A percentile compares a stretch with the other conserved stretches of the same genome.
phyloP scores from a whole-genome alignment of 78 protist species.

The Dictyostelium brefeldianum region DNA sequence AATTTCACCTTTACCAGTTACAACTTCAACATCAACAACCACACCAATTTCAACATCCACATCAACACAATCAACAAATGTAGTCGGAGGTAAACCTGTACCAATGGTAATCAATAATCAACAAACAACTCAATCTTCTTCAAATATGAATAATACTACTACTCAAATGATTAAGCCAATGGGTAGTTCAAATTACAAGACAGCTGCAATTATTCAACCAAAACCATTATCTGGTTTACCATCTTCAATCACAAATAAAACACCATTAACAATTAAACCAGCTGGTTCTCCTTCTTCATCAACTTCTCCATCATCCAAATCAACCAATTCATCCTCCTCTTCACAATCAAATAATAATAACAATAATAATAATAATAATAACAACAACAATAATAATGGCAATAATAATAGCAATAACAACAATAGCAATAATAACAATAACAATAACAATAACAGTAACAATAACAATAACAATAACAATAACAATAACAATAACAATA shows the following conservation, averaged over 20 bases:
- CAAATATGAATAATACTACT: not conserved
- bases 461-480: too few relatives aligned
- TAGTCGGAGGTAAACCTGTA: not conserved
- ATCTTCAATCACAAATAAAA: not conserved
- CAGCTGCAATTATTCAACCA: constrained; percentile 13
- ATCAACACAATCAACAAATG: not conserved
- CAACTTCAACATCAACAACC: not conserved
- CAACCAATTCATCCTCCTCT: not conserved
- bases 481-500: too few relatives aligned
- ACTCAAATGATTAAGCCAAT: not conserved
- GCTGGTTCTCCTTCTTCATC: not conserved
- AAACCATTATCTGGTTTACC: constrained; percentile 7
- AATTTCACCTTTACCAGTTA: not conserved
- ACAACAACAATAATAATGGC: not conserved
- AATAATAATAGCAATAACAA: not conserved
- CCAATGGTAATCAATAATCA: not conserved
- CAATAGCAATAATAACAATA: not conserved
- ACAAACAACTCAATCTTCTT: not conserved
- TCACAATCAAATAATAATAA: too few relatives aligned
- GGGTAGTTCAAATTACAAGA: constrained; percentile 1
- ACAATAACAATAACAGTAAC: too few relatives aligned
- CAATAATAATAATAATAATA: too few relatives aligned
- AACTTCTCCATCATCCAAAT: not conserved
- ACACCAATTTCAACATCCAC: constrained; percentile 3
- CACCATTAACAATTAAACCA: constrained; percentile 4